These are phyloP conservation scores for Neolentinus lepideus DNA, from an alignment of 1,284 basidiomycete genomes.

Conservation along the genomic window DNA sequence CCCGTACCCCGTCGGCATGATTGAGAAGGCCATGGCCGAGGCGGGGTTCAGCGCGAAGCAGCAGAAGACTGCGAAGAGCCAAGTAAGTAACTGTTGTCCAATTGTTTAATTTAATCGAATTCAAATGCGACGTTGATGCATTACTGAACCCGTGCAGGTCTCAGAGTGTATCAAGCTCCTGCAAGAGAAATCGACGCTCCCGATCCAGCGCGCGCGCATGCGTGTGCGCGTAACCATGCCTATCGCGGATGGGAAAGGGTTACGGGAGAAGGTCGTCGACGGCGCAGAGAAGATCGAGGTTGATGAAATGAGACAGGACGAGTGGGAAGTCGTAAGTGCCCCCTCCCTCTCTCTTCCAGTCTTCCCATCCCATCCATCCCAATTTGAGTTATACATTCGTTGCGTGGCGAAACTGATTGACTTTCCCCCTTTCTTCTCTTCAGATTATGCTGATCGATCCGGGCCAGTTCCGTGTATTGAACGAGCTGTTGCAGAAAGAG, in stretches of 20 bases:
- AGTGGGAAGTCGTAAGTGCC: constrained; percentile 81
- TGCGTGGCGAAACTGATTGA: constrained; percentile 6
- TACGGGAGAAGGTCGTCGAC: constrained; percentile 70
- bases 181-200: constrained; percentile 75
- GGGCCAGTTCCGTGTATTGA: constrained; percentile 82
- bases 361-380: background rate
- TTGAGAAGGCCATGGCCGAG: constrained; percentile 97
- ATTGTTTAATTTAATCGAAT: no score
- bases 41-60: constrained; percentile 88
- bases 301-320: constrained; percentile 67
- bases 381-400: background rate
- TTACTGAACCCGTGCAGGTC: constrained; percentile 43
- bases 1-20: constrained; percentile 92
- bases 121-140: background rate
- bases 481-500: constrained; percentile 86
- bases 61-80: constrained; percentile 89
- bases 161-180: constrained; percentile 88
- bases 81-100: constrained; percentile 37
- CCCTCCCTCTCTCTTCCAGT: background rate
- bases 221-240: constrained; percentile 82
- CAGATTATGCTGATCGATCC: constrained; percentile 92
- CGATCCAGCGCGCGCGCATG: constrained; percentile 92
- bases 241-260: constrained; percentile 58
- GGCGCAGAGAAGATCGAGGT: constrained; percentile 81
- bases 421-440: background rate